Conservation (phyloP, 2,329 filamentous ascomycete genomes). For the Penicillium sp. region DNA sequence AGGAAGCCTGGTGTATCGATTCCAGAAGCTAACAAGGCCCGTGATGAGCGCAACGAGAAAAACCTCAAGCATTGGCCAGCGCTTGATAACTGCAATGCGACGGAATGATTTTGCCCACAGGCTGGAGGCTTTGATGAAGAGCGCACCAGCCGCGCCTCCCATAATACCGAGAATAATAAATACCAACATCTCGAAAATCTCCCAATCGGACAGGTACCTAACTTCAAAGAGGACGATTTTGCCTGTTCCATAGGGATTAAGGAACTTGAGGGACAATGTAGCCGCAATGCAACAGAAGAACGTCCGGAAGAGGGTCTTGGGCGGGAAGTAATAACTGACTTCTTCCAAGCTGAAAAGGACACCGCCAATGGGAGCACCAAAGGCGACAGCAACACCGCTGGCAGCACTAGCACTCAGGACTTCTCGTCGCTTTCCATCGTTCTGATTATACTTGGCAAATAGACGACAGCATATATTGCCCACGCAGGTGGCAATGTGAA, state of each 20-base stretch:
- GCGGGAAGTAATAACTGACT: conserved; percentile 93
- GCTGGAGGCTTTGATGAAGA: conserved; percentile 95
- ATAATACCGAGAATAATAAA: conserved; percentile 86
- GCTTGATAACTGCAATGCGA: conserved; percentile 75
- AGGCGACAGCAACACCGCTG: conserved; percentile 89
- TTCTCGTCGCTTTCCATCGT: conserved; percentile 91
- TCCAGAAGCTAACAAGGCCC: conserved; percentile 88
- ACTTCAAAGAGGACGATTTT: conserved; percentile 98
- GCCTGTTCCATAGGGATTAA: conserved; percentile 92
- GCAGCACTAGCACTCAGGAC: conserved; percentile 90
- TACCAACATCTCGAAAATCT: conserved; percentile 81
- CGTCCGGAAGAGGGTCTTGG: conserved; percentile 93
- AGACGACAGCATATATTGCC: conserved; percentile 93
- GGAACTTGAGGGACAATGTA: conserved; percentile 85
- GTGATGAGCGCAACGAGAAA: conserved; percentile 82
- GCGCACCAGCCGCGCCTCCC: conserved; percentile 78
- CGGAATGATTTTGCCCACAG: conserved; percentile 89
- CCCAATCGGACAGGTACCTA: conserved; percentile 86
- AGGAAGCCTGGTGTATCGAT: conserved; percentile 79
- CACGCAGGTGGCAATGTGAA: conserved; percentile 94
- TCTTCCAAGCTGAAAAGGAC: conserved; percentile 93
- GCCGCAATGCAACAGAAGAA: conserved; percentile 97
- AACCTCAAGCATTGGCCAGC: conserved; percentile 81
- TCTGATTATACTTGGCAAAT: conserved; percentile 90
- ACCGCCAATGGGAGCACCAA: conserved; percentile 85